Base-by-base conservation (phyloP, 306 rosid genomes). In the Casuarina glauca region DNA sequence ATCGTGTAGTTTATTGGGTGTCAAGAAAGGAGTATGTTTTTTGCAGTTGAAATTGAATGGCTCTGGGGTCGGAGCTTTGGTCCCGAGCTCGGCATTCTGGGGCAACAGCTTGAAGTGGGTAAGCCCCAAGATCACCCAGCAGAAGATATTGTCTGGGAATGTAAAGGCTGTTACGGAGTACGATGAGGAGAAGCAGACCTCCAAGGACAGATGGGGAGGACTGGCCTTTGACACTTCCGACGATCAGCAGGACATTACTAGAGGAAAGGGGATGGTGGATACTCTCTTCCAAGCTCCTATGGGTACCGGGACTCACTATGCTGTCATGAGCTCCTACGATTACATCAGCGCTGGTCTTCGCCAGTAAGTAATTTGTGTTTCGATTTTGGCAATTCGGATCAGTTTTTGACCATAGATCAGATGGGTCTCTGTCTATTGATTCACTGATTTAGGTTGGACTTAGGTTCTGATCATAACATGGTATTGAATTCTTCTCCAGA, bases 191-290 rank as follows among this genome's bases (percentile, higher is more conserved):
- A 89, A 89, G 82, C 96, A 91, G 77, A 91, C 85, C 48, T 70
- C 81, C 10, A 86, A 86, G 78, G 97, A 91, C 77, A 88, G 80
- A 82, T 93, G 98, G 98, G 84, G 75, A 26, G 98, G 98, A 43
- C 92, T 93, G 61, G 92, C 89, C 32, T 71, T n/a, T 17, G 97
- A 93, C 84, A 84, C 58, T 42, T 93, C 98, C 43, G 98, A 93
- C 84, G 97, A 93, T 72, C 98, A 93, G 61, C 98, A 93, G 45
- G 98, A 93, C 53, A 91, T 93, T 76, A 89, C 97, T 1, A 79
- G 97, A 78, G 93, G 98, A 66, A 93, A 93, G 79, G 98, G 98
- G 41, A 84, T 79, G 97, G 98, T 86, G 68, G 96, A 90, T 82
- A 74, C 86, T 51, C 84, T 90, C 68, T 93, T 90, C 83, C 98